Conservation (phyloP, 2,329 filamentous ascomycete genomes). For the Waltergamsia citrina region DNA sequence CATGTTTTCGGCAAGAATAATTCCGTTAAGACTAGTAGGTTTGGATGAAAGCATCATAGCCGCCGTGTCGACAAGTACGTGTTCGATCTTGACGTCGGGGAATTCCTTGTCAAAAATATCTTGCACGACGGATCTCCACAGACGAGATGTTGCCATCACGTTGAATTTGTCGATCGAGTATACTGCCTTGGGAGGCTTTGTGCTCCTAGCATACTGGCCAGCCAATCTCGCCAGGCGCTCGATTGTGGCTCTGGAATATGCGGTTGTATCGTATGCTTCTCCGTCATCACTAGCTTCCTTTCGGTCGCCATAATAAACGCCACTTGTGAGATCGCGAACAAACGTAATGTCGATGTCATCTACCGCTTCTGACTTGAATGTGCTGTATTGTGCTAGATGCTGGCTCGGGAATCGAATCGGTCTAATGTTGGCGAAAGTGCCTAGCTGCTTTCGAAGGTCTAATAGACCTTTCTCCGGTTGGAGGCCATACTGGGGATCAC, state of each 20-base stretch:
- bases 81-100: conserved; percentile 8
- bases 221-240: conserved; percentile 62
- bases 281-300: conserved; percentile 36
- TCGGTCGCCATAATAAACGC: conserved; percentile 69
- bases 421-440: conserved; percentile 49
- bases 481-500: conserved; percentile 26
- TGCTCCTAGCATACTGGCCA: conserved; percentile 49
- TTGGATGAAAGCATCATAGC: conserved; percentile 10
- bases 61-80: conserved; percentile 12
- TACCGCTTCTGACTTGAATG: conserved; percentile 60
- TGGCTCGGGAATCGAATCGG: conserved; percentile 71
- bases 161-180: conserved; percentile 14
- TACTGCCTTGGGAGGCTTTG: conserved; percentile 43
- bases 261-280: conserved; percentile 59
- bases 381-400: conserved; percentile 56
- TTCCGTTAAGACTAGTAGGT: conserved; percentile 11
- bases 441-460: conserved; percentile 58
- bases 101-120: conserved; percentile 10
- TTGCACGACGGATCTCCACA: conserved; percentile 12
- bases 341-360: conserved; percentile 67
- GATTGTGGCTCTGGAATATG: conserved; percentile 61
- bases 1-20: conserved; percentile 13
- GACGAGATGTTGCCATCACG: conserved; percentile 11
- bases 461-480: conserved; percentile 69
- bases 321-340: conserved; percentile 65